Evolutionary conservation across 2,329 filamentous ascomycete genomes (phyloP).

Genomic region (Alternaria sp.): DNA sequence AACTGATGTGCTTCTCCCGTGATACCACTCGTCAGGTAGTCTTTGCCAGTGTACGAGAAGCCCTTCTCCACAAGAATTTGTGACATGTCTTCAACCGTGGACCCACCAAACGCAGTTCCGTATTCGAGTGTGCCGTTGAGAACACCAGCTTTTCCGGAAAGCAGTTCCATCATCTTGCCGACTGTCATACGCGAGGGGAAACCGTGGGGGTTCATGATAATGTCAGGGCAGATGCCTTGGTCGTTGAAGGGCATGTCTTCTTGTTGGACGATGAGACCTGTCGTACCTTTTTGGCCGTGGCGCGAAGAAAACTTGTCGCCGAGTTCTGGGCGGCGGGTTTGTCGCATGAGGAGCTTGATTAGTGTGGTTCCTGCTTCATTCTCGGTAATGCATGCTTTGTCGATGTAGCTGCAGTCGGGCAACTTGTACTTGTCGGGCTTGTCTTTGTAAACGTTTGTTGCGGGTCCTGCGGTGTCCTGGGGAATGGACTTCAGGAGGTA

Average conservation of each 20-base stretch:
- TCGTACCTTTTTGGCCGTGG: conserved; percentile 97
- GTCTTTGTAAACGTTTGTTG: conserved; percentile 70
- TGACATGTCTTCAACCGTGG: conserved; percentile 87
- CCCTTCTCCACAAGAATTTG: conserved; percentile 83
- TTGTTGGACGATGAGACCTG: conserved; percentile 95
- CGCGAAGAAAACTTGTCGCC: conserved; percentile 99
- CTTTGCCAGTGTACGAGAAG: conserved; percentile 96
- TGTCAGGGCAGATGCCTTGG: conserved; percentile 88
- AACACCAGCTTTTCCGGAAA: conserved; percentile 93
- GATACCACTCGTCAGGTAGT: conserved; percentile 93
- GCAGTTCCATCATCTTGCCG: conserved; percentile 93
- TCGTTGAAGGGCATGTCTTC: conserved; percentile 98
- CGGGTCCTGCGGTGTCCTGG: conserved; percentile 75
- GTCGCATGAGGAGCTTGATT: conserved; percentile 94
- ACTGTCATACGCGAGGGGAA: conserved; percentile 99
- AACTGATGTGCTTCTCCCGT: conserved; percentile 93
- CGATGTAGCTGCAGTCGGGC: conserved; percentile 85
- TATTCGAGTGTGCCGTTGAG: conserved; percentile 86
- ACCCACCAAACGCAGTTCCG: conserved; percentile 86
- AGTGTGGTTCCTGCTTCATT: conserved; percentile 85
- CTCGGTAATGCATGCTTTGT: conserved; percentile 93
- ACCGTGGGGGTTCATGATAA: conserved; percentile 99
- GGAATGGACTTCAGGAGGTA: conserved; percentile 92
- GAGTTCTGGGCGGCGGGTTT: conserved; percentile 91
- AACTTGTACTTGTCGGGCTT: conserved; percentile 81